Evolutionary conservation across 1,284 basidiomycete genomes (phyloP), one percentile per base, ranked within the genome.

Genomic region (Taiwanofungus camphoratus): DNA sequence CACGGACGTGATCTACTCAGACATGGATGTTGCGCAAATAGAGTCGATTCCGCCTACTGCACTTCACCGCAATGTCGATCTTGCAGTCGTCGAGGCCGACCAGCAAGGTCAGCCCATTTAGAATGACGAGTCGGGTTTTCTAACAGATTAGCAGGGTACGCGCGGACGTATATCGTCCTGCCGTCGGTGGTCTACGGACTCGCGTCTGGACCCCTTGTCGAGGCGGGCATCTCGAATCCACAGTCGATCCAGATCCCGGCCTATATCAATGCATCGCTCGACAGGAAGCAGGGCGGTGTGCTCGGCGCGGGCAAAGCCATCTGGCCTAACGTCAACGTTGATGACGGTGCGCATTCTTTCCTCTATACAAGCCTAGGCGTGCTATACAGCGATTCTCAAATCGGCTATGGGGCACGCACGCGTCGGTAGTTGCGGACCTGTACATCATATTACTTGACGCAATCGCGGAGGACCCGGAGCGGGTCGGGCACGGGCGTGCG

Each of bases 241-340:
- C 54, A 54, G 21, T 69, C 68, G 3, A 52, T 59, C 11, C 58
- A 67, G 44, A 56, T 70, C 1, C 68, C 68, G 3, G 19, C 33
- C 19, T 35, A 63, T 1, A 54, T 68, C 45, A 41, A 52, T 9
- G 52, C 50, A 13, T 4, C 33, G 9, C 23, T 74, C 18, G 54
- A 38, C 13, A 48, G 61, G 4, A 53, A 52, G 2, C 58, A 51
- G 26, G 56, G 42, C 12, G 60, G 51, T 3, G 42, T 59, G 16
- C 47, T 61, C 9, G 60, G 59, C 9, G 46, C 54, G 29, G 63
- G 63, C 9, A 62, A 63, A 46, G 69, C 71, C 45, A 53, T 68
- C 29, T 74, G 71, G 71, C 58, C 63, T 1, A 62, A 68, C 49
- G 66, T 73, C 6, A 59, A 71, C 44, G 67, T 73, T 19, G 61